phyloP scores from a whole-genome alignment of 768 basidiomycete genomes.

The Panus rudis region DNA sequence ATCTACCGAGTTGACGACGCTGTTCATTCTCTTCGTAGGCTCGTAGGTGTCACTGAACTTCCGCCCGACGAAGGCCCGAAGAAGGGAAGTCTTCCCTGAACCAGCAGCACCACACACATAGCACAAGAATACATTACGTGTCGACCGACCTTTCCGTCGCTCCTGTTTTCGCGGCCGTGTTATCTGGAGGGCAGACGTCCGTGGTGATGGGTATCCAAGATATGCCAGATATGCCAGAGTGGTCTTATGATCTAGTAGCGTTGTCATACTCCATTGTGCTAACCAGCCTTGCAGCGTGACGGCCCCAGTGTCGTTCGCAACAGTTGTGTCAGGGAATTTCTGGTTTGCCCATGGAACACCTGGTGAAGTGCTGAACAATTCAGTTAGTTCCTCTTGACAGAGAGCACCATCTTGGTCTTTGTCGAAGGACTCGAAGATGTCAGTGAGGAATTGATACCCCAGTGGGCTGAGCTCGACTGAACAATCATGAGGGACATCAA shows the following conservation, averaged over 20 bases:
- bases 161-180: slow-evolving; percentile 81
- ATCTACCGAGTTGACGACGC: slow-evolving; percentile 92
- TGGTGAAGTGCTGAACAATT: slow-evolving; percentile 89
- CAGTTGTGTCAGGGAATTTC: slow-evolving; percentile 85
- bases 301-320: slow-evolving; percentile 79
- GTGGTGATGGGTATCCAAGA: slow-evolving; percentile 79
- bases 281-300: slow-evolving; percentile 98
- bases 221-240: slow-evolving; percentile 94
- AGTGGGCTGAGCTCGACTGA: slow-evolving; percentile 92
- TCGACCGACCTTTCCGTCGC: slow-evolving; percentile 79
- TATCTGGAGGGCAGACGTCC: slow-evolving; percentile 79
- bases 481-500: slow-evolving; percentile 90
- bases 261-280: slow-evolving; percentile 99
- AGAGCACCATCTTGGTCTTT: slow-evolving; percentile 97
- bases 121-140: slow-evolving; percentile 86
- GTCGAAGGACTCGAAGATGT: slow-evolving; percentile 93
- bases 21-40: slow-evolving; percentile 84
- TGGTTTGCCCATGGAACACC: slow-evolving; percentile 95
- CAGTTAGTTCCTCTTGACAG: slow-evolving; percentile 73
- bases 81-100: slow-evolving; percentile 85
- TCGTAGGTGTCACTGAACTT: slow-evolving; percentile 69
- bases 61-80: slow-evolving; percentile 83
- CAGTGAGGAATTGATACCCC: slow-evolving; percentile 96
- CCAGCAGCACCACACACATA: slow-evolving; percentile 96
- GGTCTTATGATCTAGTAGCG: slow-evolving; percentile 86